Conservation (phyloP, 345 rosid genomes). For the Eucalyptus leucophloia region DNA sequence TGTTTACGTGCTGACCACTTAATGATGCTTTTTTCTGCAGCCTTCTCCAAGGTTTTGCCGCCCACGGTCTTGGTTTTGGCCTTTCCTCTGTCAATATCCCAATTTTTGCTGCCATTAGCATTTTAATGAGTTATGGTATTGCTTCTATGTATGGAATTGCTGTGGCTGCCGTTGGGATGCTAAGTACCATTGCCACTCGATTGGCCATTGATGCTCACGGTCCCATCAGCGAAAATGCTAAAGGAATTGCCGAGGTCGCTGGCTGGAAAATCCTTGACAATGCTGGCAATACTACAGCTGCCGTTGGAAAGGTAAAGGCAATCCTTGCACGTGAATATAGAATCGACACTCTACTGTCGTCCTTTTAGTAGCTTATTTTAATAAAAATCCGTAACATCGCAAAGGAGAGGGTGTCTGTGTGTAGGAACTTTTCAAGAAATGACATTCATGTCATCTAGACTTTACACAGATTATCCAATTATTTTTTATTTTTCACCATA, state of each 20-base stretch:
- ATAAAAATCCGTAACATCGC: too few relatives aligned
- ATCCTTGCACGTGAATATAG: not conserved
- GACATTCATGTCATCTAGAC: not conserved
- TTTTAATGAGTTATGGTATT: constrained; percentile 17
- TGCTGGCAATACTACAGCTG: constrained; percentile 15
- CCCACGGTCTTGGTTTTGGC: too few relatives aligned
- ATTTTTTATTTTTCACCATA: not conserved
- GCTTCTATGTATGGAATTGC: constrained; percentile 29
- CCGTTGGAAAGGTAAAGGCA: constrained; percentile 12
- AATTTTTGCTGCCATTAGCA: constrained; percentile 5
- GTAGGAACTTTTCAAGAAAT: not conserved
- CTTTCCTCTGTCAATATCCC: too few relatives aligned
- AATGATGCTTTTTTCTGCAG: not conserved
- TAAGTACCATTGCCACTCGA: constrained; percentile 28
- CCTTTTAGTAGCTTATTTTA: too few relatives aligned
- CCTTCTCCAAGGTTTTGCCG: too few relatives aligned
- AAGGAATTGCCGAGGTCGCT: too few relatives aligned
- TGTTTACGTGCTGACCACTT: not conserved
- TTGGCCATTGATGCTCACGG: constrained; percentile 24
- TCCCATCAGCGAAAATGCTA: constrained; percentile 28
- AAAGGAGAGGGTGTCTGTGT: too few relatives aligned
- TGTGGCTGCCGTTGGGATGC: constrained; percentile 30
- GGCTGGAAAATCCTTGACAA: too few relatives aligned
- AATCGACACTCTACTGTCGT: not conserved
- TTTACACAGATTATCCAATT: not conserved